These are phyloP conservation scores for Puccinia novopanici DNA, from an alignment of 1,284 basidiomycete genomes.

Conservation along the genomic window DNA sequence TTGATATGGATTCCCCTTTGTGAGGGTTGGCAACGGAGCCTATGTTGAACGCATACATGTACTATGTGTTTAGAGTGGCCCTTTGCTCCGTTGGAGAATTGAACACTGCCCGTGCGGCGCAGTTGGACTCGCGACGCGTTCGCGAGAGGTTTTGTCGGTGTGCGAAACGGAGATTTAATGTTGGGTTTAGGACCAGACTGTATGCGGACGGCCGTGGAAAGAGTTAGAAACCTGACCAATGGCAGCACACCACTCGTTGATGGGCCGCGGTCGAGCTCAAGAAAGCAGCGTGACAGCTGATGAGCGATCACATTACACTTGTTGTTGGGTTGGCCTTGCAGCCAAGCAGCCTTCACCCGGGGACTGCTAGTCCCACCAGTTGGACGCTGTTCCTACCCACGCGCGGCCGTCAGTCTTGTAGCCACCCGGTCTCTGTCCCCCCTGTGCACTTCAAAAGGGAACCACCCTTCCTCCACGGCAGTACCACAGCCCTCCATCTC, in stretches of 20 bases:
- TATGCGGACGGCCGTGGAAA: background rate
- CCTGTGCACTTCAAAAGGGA: conserved; percentile 24
- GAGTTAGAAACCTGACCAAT: conserved; percentile 28
- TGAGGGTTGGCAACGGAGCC: too few relatives aligned
- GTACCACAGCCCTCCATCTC: background rate
- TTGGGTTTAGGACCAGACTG: background rate
- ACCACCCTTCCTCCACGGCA: background rate
- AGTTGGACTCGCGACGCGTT: conserved; percentile 14
- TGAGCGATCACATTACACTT: conserved; percentile 8
- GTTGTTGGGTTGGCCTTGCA: background rate
- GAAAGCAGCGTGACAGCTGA: background rate
- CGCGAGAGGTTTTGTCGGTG: background rate
- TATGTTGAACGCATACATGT: too few relatives aligned
- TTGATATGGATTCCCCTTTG: too few relatives aligned
- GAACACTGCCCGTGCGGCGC: background rate
- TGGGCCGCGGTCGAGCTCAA: background rate
- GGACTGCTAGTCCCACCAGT: conserved; percentile 6
- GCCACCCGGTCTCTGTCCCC: background rate
- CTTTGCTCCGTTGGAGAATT: background rate
- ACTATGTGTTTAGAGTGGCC: background rate
- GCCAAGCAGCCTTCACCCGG: too few relatives aligned
- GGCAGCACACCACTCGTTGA: conserved; percentile 23
- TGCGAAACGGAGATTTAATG: background rate
- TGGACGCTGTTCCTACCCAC: conserved; percentile 8
- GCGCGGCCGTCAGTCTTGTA: background rate